phyloP scores from a whole-genome alignment of 1,139 yeast genomes.

The Suhomyces atakaporum region DNA sequence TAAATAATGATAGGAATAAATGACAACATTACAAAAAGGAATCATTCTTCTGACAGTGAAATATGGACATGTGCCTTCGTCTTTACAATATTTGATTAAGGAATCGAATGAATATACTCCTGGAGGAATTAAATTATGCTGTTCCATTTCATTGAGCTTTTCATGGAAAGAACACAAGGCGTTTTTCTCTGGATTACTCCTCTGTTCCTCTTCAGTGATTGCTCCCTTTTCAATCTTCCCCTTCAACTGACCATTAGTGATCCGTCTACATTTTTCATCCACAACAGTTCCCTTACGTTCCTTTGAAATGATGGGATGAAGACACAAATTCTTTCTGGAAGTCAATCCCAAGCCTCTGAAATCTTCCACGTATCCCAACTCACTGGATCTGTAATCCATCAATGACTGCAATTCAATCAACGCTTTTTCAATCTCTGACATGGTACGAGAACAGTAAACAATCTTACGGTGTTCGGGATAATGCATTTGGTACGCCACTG shows the following conservation, averaged over 20 bases:
- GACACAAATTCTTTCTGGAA: constrained; percentile 88
- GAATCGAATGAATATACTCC: constrained; percentile 96
- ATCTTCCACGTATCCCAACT: constrained; percentile 80
- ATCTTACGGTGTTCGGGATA: constrained; percentile 94
- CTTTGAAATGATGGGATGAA: constrained; percentile 83
- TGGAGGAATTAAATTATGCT: constrained; percentile 82
- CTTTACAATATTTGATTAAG: constrained; percentile 72
- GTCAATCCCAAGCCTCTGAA: constrained; percentile 94
- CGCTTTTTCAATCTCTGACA: constrained; percentile 98
- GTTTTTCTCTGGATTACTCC: constrained; percentile 32
- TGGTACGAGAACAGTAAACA: constrained; percentile 97
- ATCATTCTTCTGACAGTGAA: constrained; percentile 98
- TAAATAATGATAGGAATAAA: constrained; percentile 93
- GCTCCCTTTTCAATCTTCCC: constrained; percentile 57
- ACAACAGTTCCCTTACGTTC: constrained; percentile 93
- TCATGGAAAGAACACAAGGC: constrained; percentile 84
- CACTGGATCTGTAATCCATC: constrained; percentile 83
- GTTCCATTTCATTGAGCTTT: constrained; percentile 80
- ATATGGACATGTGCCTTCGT: constrained; percentile 86
- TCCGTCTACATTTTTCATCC: constrained; percentile 92
- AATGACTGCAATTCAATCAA: constrained; percentile 86
- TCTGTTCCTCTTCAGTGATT: constrained; percentile 58
- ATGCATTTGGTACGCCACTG: constrained; percentile 94
- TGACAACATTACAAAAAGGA: constrained; percentile 89
- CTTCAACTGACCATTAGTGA: constrained; percentile 89